A percentile compares a stretch with the other conserved stretches of the same genome.
phyloP scores from a whole-genome alignment of 371 early-diverging fungal genomes.

The Circinella umbellata region DNA sequence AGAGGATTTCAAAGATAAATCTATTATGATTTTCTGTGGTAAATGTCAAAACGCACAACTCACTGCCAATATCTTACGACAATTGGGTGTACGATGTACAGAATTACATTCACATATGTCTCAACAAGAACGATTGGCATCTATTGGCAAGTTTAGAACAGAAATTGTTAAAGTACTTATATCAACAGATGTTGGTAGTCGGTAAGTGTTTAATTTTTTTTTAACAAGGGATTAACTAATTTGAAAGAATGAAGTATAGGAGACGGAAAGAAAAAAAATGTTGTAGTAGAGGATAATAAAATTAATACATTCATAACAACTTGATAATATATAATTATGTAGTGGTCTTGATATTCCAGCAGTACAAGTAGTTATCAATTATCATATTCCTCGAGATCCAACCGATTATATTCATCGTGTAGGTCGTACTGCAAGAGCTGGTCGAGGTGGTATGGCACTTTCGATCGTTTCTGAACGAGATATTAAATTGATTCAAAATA shows the following conservation, averaged over 20 bases:
- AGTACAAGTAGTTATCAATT: constrained; percentile 95
- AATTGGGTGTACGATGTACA: constrained; percentile 87
- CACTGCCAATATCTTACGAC: constrained; percentile 82
- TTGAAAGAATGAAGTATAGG: background rate
- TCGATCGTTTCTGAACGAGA: constrained; percentile 96
- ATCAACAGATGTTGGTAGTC: constrained; percentile 97
- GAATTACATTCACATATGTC: constrained; percentile 94
- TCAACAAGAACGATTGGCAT: constrained; percentile 90
- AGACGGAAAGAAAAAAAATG: too few relatives aligned
- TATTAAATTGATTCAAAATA: constrained; percentile 82
- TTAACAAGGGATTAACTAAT: background rate
- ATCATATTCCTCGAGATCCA: constrained; percentile 97
- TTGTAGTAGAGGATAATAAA: too few relatives aligned
- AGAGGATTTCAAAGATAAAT: constrained; percentile 74
- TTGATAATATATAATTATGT: constrained; percentile 7
- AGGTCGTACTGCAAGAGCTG: constrained; percentile 99
- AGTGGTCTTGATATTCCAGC: constrained; percentile 99
- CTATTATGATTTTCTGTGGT: constrained; percentile 91
- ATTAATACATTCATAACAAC: too few relatives aligned
- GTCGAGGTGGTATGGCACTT: constrained; percentile 88
- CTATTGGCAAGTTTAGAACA: constrained; percentile 92
- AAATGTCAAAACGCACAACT: constrained; percentile 84
- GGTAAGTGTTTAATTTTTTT: constrained; percentile 51
- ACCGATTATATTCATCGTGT: constrained; percentile 99
- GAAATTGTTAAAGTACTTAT: constrained; percentile 86